phyloP scores from a whole-genome alignment of 768 basidiomycete species.

The Austroboletus eburneus region DNA sequence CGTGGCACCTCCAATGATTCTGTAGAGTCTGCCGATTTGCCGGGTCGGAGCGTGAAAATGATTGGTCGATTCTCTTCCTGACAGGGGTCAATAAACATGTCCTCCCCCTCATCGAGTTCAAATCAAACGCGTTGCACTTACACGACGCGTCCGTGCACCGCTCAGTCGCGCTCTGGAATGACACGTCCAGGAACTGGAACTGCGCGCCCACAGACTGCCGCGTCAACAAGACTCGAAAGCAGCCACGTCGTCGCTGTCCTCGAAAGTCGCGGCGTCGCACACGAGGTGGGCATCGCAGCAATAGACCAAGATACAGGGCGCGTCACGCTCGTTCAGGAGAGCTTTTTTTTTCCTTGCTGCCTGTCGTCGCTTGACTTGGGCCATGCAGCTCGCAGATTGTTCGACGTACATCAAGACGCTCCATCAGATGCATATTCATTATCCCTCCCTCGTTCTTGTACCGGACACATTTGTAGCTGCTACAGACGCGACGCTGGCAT shows the following conservation, averaged over 20 bases:
- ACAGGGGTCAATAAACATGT: no score
- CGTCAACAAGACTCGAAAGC: constrained; percentile 53
- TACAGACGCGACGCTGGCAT: constrained; percentile 44
- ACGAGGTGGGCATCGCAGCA: constrained; percentile 85
- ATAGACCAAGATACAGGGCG: constrained; percentile 76
- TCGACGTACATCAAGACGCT: constrained; percentile 87
- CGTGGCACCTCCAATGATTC: no score
- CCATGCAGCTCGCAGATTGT: constrained; percentile 76
- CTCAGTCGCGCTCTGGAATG: constrained; percentile 51
- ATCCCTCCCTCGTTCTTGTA: constrained; percentile 66
- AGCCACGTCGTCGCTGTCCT: constrained; percentile 66
- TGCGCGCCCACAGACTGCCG: constrained; percentile 62
- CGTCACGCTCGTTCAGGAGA: constrained; percentile 77
- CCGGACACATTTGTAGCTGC: constrained; percentile 76
- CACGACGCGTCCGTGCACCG: constrained; percentile 47
- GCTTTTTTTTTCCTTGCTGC: no score
- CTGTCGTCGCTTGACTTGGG: no score
- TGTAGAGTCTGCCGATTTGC: no score
- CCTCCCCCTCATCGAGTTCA: constrained; percentile 14
- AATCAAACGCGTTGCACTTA: constrained; percentile 14
- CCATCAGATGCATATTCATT: constrained; percentile 79
- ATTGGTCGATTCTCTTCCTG: no score
- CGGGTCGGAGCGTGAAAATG: no score
- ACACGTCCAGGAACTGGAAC: constrained; percentile 29
- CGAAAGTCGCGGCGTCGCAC: constrained; percentile 72